Conservation (phyloP, 2,329 filamentous ascomycete genomes). For the Aureobasidium melanogenum region DNA sequence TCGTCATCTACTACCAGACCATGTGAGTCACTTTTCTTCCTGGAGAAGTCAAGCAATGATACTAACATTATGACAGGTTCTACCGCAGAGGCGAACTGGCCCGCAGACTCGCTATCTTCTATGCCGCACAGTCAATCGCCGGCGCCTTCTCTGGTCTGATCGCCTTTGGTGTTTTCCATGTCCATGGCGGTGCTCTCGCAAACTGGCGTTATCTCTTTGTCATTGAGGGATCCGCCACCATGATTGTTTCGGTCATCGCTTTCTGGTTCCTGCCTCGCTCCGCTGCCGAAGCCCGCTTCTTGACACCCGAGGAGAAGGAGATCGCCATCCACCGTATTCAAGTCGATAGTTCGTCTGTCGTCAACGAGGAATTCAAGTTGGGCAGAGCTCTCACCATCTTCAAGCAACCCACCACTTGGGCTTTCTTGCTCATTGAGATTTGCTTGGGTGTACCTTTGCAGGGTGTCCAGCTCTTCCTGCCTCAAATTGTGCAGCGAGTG, state of each 20-base stretch:
- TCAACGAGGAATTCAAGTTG: slow-evolving; percentile 48
- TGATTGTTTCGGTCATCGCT: slow-evolving; percentile 52
- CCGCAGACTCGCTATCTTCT: slow-evolving; percentile 62
- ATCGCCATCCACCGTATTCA: slow-evolving; percentile 67
- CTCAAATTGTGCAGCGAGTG: slow-evolving; percentile 47
- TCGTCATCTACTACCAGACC: slow-evolving; percentile 54
- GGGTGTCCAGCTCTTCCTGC: slow-evolving; percentile 48
- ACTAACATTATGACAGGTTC: slow-evolving; percentile 38
- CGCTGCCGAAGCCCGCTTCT: slow-evolving; percentile 55
- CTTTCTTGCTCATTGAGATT: slow-evolving; percentile 48
- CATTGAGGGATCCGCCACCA: slow-evolving; percentile 49
- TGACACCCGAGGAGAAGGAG: slow-evolving; percentile 55
- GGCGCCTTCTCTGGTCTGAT: slow-evolving; percentile 55
- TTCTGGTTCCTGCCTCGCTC: slow-evolving; percentile 61
- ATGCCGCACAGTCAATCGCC: slow-evolving; percentile 66
- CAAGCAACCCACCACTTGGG: slow-evolving; percentile 45
- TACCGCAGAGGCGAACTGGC: slow-evolving; percentile 65
- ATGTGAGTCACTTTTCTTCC: slow-evolving; percentile 17
- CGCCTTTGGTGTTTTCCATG: slow-evolving; percentile 54
- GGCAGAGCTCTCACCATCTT: slow-evolving; percentile 45
- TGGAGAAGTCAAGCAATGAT: too few species aligned
- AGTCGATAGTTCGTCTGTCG: slow-evolving; percentile 60
- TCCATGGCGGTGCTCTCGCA: slow-evolving; percentile 39
- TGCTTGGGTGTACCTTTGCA: slow-evolving; percentile 52
- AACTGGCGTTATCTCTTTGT: slow-evolving; percentile 61